phyloP scores from a whole-genome alignment of 2,329 filamentous ascomycete species.

The Byssothecium circinans region DNA sequence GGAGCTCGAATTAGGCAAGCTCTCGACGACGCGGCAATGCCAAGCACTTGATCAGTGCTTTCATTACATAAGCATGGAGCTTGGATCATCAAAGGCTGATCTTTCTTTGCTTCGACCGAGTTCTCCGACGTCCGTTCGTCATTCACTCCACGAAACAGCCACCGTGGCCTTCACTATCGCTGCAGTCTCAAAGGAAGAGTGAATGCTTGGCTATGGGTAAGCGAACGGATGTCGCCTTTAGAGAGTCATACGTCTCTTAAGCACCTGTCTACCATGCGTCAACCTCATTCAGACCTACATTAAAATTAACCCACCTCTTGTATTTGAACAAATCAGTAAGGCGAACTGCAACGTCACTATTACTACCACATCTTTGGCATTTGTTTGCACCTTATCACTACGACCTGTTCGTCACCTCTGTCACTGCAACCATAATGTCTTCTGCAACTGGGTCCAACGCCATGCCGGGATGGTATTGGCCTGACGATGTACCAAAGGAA shows the following conservation, averaged over 20 bases:
- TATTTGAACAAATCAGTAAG: background rate
- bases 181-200: slow-evolving; percentile 5
- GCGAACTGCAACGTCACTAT: slow-evolving; percentile 8
- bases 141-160: slow-evolving; percentile 19
- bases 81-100: slow-evolving; percentile 11
- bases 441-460: slow-evolving; percentile 44
- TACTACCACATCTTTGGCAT: background rate
- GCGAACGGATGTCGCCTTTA: slow-evolving; percentile 10
- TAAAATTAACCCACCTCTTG: slow-evolving; percentile 21
- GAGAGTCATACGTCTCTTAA: slow-evolving; percentile 11
- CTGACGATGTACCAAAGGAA: slow-evolving; percentile 47
- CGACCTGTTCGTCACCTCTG: background rate
- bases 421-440: slow-evolving; percentile 38
- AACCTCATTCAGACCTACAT: slow-evolving; percentile 25
- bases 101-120: slow-evolving; percentile 18
- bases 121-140: slow-evolving; percentile 17
- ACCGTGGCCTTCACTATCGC: slow-evolving; percentile 30
- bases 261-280: slow-evolving; percentile 16
- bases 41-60: slow-evolving; percentile 22
- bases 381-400: no score
- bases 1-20: slow-evolving; percentile 30
- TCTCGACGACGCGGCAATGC: slow-evolving; percentile 18
- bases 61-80: slow-evolving; percentile 6
- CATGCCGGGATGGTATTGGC: slow-evolving; percentile 52
- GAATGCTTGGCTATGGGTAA: slow-evolving; percentile 16